phyloP scores from a whole-genome alignment of 1,284 basidiomycete species.

The Vanrija sp. region DNA sequence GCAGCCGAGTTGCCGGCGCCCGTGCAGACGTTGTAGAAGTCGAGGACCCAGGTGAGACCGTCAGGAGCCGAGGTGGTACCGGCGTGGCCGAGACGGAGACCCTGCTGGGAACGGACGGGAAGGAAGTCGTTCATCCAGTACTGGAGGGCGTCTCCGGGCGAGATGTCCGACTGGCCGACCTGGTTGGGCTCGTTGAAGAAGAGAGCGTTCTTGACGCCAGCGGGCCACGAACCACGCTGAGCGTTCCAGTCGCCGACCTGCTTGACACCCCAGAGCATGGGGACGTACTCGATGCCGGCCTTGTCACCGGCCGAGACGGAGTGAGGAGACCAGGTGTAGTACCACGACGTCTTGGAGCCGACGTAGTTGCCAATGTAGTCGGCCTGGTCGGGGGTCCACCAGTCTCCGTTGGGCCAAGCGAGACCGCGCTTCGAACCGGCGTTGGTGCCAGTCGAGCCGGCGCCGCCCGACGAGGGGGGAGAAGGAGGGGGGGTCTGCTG shows the following conservation, averaged over 20 bases:
- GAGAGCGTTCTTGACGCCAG: slow-evolving; percentile 56
- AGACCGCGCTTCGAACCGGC: slow-evolving; percentile 57
- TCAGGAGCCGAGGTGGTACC: slow-evolving; percentile 57
- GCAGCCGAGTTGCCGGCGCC: slow-evolving; percentile 17
- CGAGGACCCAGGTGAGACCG: slow-evolving; percentile 56
- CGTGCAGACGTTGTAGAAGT: slow-evolving; percentile 58
- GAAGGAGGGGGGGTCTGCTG: slow-evolving; percentile 11
- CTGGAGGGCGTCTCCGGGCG: slow-evolving; percentile 52
- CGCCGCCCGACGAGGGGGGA: slow-evolving; percentile 1
- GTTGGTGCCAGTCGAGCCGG: slow-evolving; percentile 20
- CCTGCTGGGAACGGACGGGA: slow-evolving; percentile 51
- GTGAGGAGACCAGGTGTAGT: slow-evolving; percentile 47
- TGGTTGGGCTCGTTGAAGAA: slow-evolving; percentile 66
- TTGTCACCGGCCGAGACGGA: slow-evolving; percentile 30
- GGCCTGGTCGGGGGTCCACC: background rate
- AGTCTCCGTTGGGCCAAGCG: slow-evolving; percentile 59
- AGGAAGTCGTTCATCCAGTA: slow-evolving; percentile 64
- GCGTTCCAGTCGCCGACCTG: slow-evolving; percentile 36
- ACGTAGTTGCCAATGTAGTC: slow-evolving; percentile 53
- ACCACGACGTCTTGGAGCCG: slow-evolving; percentile 35
- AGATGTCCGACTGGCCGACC: slow-evolving; percentile 60
- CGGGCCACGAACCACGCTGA: slow-evolving; percentile 46
- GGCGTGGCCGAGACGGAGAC: slow-evolving; percentile 50
- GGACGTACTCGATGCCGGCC: slow-evolving; percentile 56
- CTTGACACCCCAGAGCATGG: slow-evolving; percentile 66